phyloP scores from a whole-genome alignment of 2,329 filamentous ascomycete species.

The Intubia oerlemansii region DNA sequence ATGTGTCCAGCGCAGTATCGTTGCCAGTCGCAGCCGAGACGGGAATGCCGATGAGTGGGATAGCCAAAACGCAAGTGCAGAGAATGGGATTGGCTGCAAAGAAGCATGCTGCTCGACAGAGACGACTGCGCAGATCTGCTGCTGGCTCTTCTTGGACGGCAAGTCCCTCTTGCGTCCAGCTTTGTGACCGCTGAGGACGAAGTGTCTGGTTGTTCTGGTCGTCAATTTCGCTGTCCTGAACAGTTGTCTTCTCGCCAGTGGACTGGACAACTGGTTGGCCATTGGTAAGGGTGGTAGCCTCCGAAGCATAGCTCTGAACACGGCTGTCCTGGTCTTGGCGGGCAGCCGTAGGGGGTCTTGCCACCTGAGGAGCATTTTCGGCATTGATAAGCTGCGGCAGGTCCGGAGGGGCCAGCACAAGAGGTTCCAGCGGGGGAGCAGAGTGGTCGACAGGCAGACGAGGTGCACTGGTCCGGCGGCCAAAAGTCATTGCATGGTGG shows the following conservation, averaged over 20 bases:
- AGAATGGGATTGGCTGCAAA: conserved; percentile 11
- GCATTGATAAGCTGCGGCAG: neutral
- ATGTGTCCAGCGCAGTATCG: conserved; percentile 21
- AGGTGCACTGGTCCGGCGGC: too few species aligned
- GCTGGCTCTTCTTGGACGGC: neutral
- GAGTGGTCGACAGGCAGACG: too few species aligned
- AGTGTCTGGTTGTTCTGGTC: neutral
- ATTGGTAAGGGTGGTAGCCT: conserved; percentile 7
- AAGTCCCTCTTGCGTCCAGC: neutral
- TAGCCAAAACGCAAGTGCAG: conserved; percentile 12
- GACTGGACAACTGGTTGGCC: too few species aligned
- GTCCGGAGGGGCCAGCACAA: neutral
- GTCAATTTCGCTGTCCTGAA: neutral
- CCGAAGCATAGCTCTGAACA: conserved; percentile 7
- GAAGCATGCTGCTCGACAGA: too few species aligned
- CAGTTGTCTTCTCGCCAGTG: too few species aligned
- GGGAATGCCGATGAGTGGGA: conserved; percentile 19
- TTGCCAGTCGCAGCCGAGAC: conserved; percentile 14
- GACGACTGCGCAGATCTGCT: too few species aligned
- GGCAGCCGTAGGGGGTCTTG: neutral
- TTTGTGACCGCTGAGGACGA: neutral
- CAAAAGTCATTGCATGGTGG: conserved; percentile 8
- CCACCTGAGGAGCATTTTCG: neutral
- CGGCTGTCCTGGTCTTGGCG: conserved; percentile 1
- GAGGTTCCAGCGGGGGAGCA: neutral